These are phyloP conservation scores for Boletus barrowsii DNA, from an alignment of 768 basidiomycete species.

Conservation along the genomic window DNA sequence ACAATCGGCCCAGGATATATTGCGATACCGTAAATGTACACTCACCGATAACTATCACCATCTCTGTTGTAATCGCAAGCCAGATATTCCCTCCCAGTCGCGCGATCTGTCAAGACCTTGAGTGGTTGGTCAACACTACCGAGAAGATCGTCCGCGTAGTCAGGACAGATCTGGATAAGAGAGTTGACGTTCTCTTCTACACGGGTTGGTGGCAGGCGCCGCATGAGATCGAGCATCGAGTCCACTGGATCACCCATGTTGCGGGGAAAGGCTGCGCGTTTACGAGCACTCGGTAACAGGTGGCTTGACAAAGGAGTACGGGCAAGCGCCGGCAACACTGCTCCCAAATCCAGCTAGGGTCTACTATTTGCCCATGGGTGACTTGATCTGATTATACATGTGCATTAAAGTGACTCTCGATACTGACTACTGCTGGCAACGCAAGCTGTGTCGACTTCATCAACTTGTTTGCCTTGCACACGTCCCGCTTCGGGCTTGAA, in stretches of 20 bases:
- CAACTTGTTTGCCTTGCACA: conserved; percentile 20
- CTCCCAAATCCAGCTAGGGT: conserved; percentile 7
- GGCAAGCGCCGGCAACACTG: not conserved
- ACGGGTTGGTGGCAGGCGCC: conserved; percentile 88
- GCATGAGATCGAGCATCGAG: conserved; percentile 93
- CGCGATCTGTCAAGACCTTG: conserved; percentile 72
- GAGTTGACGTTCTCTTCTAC: conserved; percentile 85
- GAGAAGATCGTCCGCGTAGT: conserved; percentile 92
- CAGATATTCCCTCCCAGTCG: conserved; percentile 85
- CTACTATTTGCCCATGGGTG: not conserved
- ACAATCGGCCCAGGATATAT: too few species aligned
- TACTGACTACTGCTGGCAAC: too few species aligned
- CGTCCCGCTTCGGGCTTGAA: conserved; percentile 35
- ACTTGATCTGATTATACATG: not conserved
- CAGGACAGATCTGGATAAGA: conserved; percentile 81
- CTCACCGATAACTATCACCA: conserved; percentile 80
- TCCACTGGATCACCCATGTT: conserved; percentile 77
- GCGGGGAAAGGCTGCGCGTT: not conserved
- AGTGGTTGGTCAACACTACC: conserved; percentile 95
- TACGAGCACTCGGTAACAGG: not conserved
- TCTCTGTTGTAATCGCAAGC: conserved; percentile 93
- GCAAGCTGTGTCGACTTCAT: not conserved
- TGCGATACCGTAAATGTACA: not conserved
- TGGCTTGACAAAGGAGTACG: not conserved
- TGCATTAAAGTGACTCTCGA: too few species aligned